phyloP scores from a whole-genome alignment of 2,329 filamentous ascomycete genomes.

The Piedraia hortae region DNA sequence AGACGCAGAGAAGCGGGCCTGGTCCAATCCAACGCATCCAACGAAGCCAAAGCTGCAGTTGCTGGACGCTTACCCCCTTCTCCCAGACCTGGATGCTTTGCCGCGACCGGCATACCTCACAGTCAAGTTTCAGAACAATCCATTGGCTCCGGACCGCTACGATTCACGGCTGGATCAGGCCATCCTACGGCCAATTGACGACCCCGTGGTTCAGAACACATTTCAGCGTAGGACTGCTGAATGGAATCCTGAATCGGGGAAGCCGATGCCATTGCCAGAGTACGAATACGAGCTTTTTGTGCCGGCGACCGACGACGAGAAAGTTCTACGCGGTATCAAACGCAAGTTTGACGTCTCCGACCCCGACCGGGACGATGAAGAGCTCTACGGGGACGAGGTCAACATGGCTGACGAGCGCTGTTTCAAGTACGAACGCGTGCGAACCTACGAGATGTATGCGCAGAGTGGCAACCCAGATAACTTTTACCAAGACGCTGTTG shows the following conservation, averaged over 20 bases:
- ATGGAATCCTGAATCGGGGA: slow-evolving; percentile 21
- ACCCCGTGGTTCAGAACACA: slow-evolving; percentile 21
- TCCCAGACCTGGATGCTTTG: slow-evolving; percentile 32
- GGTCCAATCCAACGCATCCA: slow-evolving; percentile 32
- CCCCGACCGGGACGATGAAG: slow-evolving; percentile 24
- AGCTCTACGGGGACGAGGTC: slow-evolving; percentile 20
- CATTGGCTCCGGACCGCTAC: slow-evolving; percentile 23
- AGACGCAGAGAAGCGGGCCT: slow-evolving; percentile 28
- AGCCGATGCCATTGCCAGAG: slow-evolving; percentile 24
- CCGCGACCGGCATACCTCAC: slow-evolving; percentile 30
- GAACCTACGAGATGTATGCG: slow-evolving; percentile 31
- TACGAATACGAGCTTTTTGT: slow-evolving; percentile 34
- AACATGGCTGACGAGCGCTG: slow-evolving; percentile 12
- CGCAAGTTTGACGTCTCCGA: slow-evolving; percentile 27
- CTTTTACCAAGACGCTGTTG: slow-evolving; percentile 27
- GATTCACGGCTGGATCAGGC: slow-evolving; percentile 32
- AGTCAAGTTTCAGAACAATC: slow-evolving; percentile 34
- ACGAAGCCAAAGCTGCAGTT: slow-evolving; percentile 28
- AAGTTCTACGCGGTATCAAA: slow-evolving; percentile 23
- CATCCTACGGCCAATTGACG: slow-evolving; percentile 23
- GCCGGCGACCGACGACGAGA: slow-evolving; percentile 17
- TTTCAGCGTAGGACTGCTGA: slow-evolving; percentile 22
- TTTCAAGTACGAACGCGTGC: slow-evolving; percentile 28
- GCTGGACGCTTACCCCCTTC: slow-evolving; percentile 30
- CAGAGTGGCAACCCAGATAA: slow-evolving; percentile 24